These are phyloP conservation scores for Ambrosiella xylebori DNA, from an alignment of 2,329 filamentous ascomycete species.

Conservation along the genomic window DNA sequence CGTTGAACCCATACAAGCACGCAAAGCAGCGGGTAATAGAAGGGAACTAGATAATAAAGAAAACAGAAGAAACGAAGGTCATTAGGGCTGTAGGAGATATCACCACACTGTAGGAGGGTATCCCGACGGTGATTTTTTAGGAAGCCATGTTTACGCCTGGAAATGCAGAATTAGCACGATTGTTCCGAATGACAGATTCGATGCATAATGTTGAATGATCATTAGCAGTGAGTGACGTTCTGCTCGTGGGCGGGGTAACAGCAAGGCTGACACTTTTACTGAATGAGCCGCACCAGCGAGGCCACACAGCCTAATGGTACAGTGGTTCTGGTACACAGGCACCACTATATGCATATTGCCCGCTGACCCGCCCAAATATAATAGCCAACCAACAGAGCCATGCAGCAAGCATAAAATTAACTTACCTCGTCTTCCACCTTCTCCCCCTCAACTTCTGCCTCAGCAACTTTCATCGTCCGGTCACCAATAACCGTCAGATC, in stretches of 20 bases:
- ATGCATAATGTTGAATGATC: too few relatives aligned
- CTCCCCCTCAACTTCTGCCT: slow-evolving; percentile 20
- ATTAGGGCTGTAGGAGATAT: neutral
- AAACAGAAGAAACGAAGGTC: slow-evolving; percentile 2
- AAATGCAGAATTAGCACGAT: neutral
- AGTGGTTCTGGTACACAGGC: neutral
- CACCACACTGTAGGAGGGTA: neutral
- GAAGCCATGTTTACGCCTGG: neutral
- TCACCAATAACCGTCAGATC: slow-evolving; percentile 21
- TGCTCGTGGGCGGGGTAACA: neutral
- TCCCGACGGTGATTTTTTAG: neutral
- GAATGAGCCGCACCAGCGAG: neutral
- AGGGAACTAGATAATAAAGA: slow-evolving; percentile 16
- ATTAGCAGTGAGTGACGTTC: too few relatives aligned
- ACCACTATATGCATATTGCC: neutral
- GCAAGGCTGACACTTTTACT: neutral
- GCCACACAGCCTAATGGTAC: neutral
- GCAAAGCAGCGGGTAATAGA: neutral
- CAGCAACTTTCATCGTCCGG: slow-evolving; percentile 23
- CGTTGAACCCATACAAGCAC: neutral
- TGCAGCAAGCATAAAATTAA: neutral
- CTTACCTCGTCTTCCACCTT: slow-evolving; percentile 18
- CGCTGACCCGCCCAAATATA: too few relatives aligned
- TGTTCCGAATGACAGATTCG: too few relatives aligned
- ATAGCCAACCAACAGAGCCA: neutral